Evolutionary conservation across 768 basidiomycete genomes (phyloP).

Genomic region (Ephemerocybe angulata): DNA sequence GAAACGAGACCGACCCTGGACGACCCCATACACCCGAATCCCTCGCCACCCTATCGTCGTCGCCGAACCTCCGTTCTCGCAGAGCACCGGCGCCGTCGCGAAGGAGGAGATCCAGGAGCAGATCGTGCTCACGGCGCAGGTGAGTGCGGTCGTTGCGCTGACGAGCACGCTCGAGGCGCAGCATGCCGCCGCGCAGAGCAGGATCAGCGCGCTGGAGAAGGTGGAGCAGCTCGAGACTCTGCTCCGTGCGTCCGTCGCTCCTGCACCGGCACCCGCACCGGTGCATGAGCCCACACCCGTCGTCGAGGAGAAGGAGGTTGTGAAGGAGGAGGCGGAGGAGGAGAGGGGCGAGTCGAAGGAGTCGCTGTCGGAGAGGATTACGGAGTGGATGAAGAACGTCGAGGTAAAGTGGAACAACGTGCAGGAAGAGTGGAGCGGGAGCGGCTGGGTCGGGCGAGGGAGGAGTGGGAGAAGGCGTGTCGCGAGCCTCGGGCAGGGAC

Average conservation of each 20-base stretch:
- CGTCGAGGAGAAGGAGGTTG: constrained; percentile 81
- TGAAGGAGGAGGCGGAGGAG: too few species aligned
- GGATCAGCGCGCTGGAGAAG: constrained; percentile 69
- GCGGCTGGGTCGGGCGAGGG: constrained; percentile 64
- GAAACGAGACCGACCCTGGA: constrained; percentile 42
- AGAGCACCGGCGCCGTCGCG: constrained; percentile 24
- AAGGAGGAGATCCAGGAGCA: too few species aligned
- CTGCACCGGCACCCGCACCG: constrained; percentile 47
- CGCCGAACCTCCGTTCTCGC: too few species aligned
- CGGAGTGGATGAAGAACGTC: too few species aligned
- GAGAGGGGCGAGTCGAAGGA: too few species aligned
- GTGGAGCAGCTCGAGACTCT: constrained; percentile 64
- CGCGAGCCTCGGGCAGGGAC: too few species aligned
- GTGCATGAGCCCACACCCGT: constrained; percentile 72
- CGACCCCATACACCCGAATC: constrained; percentile 83
- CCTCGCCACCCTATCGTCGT: constrained; percentile 37
- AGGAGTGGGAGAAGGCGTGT: constrained; percentile 93
- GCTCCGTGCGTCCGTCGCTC: too few species aligned
- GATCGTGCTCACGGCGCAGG: too few species aligned
- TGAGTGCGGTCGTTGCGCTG: too few species aligned
- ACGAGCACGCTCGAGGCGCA: too few species aligned
- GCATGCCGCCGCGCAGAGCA: constrained; percentile 71
- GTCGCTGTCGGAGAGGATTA: too few species aligned
- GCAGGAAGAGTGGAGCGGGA: constrained; percentile 81
- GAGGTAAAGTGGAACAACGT: too few species aligned